Evolutionary conservation across 73 alveolate genomes (phyloP).

Genomic region (Tetrahymena borealis): DNA sequence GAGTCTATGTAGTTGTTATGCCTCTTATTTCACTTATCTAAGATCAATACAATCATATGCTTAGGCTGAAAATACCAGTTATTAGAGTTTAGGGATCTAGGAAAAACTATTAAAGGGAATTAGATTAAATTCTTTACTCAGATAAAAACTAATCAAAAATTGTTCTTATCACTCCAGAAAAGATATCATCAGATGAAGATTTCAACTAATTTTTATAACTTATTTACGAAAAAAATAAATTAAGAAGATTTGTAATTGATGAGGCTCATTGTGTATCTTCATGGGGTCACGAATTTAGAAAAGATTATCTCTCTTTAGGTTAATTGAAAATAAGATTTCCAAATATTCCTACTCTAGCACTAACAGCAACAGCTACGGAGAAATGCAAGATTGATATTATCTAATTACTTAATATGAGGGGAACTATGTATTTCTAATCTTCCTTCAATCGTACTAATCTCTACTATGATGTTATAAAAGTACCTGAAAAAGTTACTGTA

Average conservation of each 20-base stretch:
- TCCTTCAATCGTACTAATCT: constrained; percentile 90
- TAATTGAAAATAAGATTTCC: constrained; percentile 74
- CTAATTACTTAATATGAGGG: constrained; percentile 67
- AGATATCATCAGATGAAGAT: constrained; percentile 9
- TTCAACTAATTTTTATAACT: constrained; percentile 6
- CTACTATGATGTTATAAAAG: constrained; percentile 68
- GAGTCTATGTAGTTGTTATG: constrained; percentile 77
- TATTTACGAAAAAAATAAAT: not conserved
- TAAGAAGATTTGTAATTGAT: constrained; percentile 90
- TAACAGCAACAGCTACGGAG: constrained; percentile 98
- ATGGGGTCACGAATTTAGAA: constrained; percentile 99
- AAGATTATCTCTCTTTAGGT: constrained; percentile 84
- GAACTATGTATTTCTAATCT: constrained; percentile 74
- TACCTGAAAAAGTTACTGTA: not conserved
- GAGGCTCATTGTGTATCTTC: constrained; percentile 99
- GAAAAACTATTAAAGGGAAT: not conserved
- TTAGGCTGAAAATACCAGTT: constrained; percentile 58
- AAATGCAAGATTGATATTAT: constrained; percentile 91
- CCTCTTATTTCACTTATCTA: constrained; percentile 80
- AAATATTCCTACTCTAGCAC: constrained; percentile 90
- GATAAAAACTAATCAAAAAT: not conserved
- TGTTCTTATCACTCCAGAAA: constrained; percentile 3
- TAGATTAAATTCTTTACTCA: not conserved
- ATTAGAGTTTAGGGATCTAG: constrained; percentile 12
- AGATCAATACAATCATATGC: constrained; percentile 67